Base-by-base conservation (phyloP, 2,329 filamentous ascomycete species). In the Stagonosporopsis vannaccii region DNA sequence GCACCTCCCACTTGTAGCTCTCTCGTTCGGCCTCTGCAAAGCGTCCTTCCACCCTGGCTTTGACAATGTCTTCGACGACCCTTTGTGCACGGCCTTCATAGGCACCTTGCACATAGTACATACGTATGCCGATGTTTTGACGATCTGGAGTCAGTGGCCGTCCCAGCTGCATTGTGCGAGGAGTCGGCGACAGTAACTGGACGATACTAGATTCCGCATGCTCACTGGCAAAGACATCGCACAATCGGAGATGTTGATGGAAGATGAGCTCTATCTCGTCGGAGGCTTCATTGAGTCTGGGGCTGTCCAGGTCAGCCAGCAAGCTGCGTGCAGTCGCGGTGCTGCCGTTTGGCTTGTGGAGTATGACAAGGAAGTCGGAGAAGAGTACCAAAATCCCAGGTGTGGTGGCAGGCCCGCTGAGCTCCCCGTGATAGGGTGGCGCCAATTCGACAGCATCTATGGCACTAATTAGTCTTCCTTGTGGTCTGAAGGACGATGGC, bases 11-110 rank as follows among this genome's bases (percentile, higher is more conserved):
- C 65, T 85, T 87, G 15, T 87, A 83, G 56, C 89, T 85, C 73
- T 97, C 92, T 56, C 93, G 86, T 78, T 97, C 91, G n/a, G 80
- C 75, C 72, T 97, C 92, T 0, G 90, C 80, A 68, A 96, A 97
- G 11, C 93, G 86, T 6, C 88, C 90, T 76, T 97, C 94, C 13
- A 97, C 87, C 61, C 89, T 87, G 8, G 93, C 92, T 77, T 94
- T 96, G 43, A 88, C 86, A 12, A 97, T 82, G 62, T 98, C 95
- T 76, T 98, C 94, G 25, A 87, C 87, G 76, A 91, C 88, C 58
- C 89, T 90, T 17, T 82, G 80, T 1, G 90, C 91, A 72, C 88
- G 93, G 23, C 87, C 88, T 70, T 96, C 90, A 66, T 94, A 94
- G 7, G 84, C 78, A 48, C 91, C 90, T 46, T 88, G 85, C 1